Conservation (phyloP, 192 early-diverging fungal genomes). For the Dimargaris verticillata region DNA sequence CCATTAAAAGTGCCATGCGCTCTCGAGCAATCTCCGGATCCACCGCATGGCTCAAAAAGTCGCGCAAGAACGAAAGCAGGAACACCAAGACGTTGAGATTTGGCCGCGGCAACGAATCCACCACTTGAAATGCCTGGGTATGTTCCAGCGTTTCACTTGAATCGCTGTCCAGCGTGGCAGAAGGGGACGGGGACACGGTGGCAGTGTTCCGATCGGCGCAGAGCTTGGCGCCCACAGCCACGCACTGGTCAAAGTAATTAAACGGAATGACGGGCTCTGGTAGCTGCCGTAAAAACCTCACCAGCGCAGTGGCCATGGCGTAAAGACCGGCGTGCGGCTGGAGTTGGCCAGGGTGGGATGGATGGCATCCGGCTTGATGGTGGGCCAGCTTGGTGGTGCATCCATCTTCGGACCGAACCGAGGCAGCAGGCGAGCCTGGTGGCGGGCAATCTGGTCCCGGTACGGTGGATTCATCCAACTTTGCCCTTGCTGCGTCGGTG, state of each 20-base stretch:
- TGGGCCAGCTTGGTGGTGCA: no score
- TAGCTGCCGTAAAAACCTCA: slow-evolving; percentile 52
- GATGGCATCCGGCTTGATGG: no score
- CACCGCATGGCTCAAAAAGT: slow-evolving; percentile 14
- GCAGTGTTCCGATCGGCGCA: slow-evolving; percentile 8
- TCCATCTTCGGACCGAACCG: no score
- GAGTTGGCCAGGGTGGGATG: no score
- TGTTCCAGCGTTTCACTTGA: slow-evolving; percentile 5
- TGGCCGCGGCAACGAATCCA: slow-evolving; percentile 39
- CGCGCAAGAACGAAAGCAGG: slow-evolving; percentile 58
- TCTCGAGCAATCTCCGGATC: neutral
- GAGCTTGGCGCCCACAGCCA: slow-evolving; percentile 38
- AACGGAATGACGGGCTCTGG: slow-evolving; percentile 56
- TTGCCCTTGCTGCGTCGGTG: no score
- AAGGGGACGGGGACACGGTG: slow-evolving; percentile 14
- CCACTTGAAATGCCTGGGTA: slow-evolving; percentile 29
- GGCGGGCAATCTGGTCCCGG: no score
- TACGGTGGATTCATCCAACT: no score
- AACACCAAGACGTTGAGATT: slow-evolving; percentile 69
- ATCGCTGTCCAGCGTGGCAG: slow-evolving; percentile 6
- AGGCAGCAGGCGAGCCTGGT: no score
- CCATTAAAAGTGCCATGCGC: neutral
- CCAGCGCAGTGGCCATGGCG: slow-evolving; percentile 23
- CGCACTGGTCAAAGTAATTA: slow-evolving; percentile 38
- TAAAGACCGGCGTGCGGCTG: slow-evolving; percentile 15